Conservation (phyloP, 1,284 basidiomycete genomes). For the Cryptococcus sp. region DNA sequence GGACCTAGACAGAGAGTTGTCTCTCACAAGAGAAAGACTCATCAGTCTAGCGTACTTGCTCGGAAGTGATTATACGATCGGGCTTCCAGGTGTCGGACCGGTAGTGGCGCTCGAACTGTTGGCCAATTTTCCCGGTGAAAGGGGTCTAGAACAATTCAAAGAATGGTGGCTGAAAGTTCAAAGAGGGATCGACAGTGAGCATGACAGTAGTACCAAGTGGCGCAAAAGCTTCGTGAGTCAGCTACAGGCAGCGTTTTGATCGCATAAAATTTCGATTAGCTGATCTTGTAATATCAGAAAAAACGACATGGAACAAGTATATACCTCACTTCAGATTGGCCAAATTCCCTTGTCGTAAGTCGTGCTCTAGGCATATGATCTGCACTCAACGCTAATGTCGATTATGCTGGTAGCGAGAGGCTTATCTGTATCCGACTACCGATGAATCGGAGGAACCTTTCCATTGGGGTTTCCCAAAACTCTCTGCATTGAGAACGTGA, state of each 20-base stretch:
- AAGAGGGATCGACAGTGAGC: constrained; percentile 73
- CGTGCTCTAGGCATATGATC: background rate
- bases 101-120: constrained; percentile 95
- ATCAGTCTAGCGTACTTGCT: constrained; percentile 89
- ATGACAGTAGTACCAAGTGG: constrained; percentile 73
- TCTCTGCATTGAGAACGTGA: constrained; percentile 82
- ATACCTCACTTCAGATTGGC: constrained; percentile 80
- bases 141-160: constrained; percentile 81
- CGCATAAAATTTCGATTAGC: too few species aligned
- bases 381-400: background rate
- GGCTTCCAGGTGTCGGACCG: constrained; percentile 89
- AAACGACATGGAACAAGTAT: constrained; percentile 78
- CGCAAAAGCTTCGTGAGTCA: constrained; percentile 76
- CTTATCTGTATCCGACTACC: constrained; percentile 87
- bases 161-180: constrained; percentile 98
- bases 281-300: constrained; percentile 60
- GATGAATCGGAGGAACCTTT: constrained; percentile 92
- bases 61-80: constrained; percentile 97
- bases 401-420: constrained; percentile 65
- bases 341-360: constrained; percentile 80
- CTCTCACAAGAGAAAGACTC: constrained; percentile 81
- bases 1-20: constrained; percentile 85
- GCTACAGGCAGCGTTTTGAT: background rate
- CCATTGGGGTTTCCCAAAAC: constrained; percentile 94
- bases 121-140: constrained; percentile 81